Percentiles rank a stretch among this genome's conserved stretches.
phyloP scores from a whole-genome alignment of 352 stramenopile species.

The Pythium rhizo-oryzae region DNA sequence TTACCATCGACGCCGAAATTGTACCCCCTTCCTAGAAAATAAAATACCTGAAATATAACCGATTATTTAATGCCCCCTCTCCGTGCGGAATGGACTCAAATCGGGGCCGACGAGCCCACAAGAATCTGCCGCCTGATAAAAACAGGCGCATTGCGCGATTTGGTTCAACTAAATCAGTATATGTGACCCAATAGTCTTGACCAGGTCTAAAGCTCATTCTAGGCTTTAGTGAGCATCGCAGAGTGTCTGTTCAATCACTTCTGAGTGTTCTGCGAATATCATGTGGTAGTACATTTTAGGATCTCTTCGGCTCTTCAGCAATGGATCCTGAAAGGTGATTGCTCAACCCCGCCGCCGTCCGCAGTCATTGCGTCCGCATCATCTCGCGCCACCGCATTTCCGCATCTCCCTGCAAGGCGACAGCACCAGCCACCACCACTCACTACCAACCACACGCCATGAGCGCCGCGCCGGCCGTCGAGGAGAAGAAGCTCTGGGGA shows the following conservation, averaged over 20 bases:
- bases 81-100: background rate
- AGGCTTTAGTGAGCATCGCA: no score
- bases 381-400: background rate
- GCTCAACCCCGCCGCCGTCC: slow-evolving; percentile 3
- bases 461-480: slow-evolving; percentile 30
- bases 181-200: slow-evolving; percentile 11
- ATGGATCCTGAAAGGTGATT: slow-evolving; percentile 25
- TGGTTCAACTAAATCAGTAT: slow-evolving; percentile 4
- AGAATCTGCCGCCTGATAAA: slow-evolving; percentile 10
- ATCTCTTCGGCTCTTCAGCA: no score
- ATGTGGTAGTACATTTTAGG: slow-evolving; percentile 14
- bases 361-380: background rate
- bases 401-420: background rate
- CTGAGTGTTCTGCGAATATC: background rate
- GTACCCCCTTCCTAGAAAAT: background rate
- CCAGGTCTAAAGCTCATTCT: background rate
- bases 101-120: background rate
- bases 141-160: background rate
- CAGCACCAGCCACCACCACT: slow-evolving; percentile 1
- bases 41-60: background rate
- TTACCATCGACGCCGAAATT: background rate
- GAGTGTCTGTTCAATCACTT: background rate
- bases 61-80: background rate
- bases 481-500: slow-evolving; percentile 88
- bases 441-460: slow-evolving; percentile 27